These are phyloP conservation scores for Cercospora brassicicola DNA, from an alignment of 2,329 filamentous ascomycete species.

Conservation along the genomic window DNA sequence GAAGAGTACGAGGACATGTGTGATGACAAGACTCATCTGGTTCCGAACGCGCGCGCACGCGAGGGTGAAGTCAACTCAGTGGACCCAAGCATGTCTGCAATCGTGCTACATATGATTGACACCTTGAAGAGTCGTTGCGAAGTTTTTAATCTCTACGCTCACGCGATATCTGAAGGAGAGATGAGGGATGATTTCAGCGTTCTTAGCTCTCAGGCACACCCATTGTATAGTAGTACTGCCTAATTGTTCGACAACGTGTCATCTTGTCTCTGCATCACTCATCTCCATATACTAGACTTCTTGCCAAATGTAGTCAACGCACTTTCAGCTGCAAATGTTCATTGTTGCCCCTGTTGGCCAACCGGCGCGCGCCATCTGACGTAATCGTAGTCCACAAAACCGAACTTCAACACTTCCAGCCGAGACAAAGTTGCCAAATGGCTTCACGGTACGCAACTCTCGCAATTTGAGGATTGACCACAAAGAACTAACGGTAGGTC, in stretches of 20 bases:
- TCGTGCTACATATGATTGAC: neutral
- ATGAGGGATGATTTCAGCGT: neutral
- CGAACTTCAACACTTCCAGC: constrained; percentile 6
- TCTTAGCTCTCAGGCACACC: neutral
- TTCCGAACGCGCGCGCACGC: neutral
- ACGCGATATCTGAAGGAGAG: neutral
- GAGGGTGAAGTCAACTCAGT: neutral
- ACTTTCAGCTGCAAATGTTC: neutral
- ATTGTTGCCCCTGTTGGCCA: neutral
- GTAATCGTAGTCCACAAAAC: constrained; percentile 2
- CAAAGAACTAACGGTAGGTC: constrained; percentile 10
- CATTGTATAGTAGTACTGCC: neutral
- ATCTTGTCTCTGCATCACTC: neutral
- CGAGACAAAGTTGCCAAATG: constrained; percentile 5
- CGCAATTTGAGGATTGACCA: neutral
- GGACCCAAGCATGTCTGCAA: neutral
- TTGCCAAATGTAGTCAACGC: neutral
- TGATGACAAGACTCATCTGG: neutral
- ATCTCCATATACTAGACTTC: neutral
- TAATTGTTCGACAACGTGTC: neutral
- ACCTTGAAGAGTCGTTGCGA: neutral
- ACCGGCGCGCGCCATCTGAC: neutral
- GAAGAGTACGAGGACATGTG: neutral
- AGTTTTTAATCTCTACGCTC: neutral
- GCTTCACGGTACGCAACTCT: constrained; percentile 14